Evolutionary conservation across 2,329 filamentous ascomycete species (phyloP), one percentile per base, ranked within the genome.

Genomic region (Ramularia collo-cygni): DNA sequence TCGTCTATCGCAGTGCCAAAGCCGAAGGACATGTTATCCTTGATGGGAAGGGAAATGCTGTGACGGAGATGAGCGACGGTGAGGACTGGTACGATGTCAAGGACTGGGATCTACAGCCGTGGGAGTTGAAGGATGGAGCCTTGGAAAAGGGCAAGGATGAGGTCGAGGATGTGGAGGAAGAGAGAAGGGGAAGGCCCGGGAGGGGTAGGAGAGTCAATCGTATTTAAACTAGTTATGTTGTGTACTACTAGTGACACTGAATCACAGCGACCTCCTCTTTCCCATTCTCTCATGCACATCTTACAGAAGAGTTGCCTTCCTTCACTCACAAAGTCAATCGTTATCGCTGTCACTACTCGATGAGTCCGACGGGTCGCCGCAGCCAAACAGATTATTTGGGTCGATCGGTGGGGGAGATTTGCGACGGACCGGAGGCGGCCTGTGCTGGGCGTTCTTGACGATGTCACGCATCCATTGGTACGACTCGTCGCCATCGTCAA

Each of bases 41-140:
- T 3, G 56, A 57, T 35, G 52, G 52, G 7, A 54, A 53, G 44
- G 56, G 55, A 5, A 55, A 51, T 15, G 42, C 50, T 46, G 48
- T 53, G 21, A 60, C 57, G 18, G 84, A 89, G 60, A 80, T 92
- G 80, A 88, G 83, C 36, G 86, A 93, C 58, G 85, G 85, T 8
- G 86, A 93, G 67, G 86, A 93, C 59, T 93, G 85, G 83, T 89
- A 88, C 57, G 86, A 93, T 62, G 77, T 76, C 56, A 81, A 86
- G 38, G 83, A 86, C 64, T 90, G 85, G 84, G 77, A 76, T 0
- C 61, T 92, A 35, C 42, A 44, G 33, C 30, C 39, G 2, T 39
- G 50, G 47, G 55, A 57, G 24, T 28, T 60, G 36, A 50, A 50
- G 17, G 52, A 77, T 7, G 81, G 84, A 46, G 81, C 85, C 50